phyloP scores from a whole-genome alignment of 495 filamentous ascomycete genomes.

The Annulohypoxylon nitens region DNA sequence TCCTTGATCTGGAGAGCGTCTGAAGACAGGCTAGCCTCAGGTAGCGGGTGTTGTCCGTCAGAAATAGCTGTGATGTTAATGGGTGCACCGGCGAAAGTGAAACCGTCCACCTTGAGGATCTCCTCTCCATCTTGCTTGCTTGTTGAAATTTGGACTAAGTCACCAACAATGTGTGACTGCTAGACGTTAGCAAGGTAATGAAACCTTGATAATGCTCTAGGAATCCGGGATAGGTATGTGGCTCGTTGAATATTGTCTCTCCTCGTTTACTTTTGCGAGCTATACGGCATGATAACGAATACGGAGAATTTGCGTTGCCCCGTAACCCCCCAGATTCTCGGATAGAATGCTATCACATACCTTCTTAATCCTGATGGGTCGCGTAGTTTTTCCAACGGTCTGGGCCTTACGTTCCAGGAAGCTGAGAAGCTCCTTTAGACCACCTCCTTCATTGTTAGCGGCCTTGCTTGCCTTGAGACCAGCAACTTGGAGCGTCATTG shows the following conservation, averaged over 20 bases:
- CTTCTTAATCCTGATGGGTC: slow-evolving; percentile 79
- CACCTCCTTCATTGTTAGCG: slow-evolving; percentile 75
- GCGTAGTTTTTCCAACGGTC: slow-evolving; percentile 65
- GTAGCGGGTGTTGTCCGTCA: slow-evolving; percentile 47
- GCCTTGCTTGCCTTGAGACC: slow-evolving; percentile 86
- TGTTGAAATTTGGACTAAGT: slow-evolving; percentile 75
- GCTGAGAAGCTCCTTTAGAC: slow-evolving; percentile 73
- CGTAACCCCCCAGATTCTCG: slow-evolving; percentile 58
- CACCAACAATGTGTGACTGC: slow-evolving; percentile 79
- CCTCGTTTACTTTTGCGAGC: slow-evolving; percentile 60
- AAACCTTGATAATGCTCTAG: slow-evolving; percentile 62
- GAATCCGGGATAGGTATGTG: slow-evolving; percentile 53
- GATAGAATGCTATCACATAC: slow-evolving; percentile 72
- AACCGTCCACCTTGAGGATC: slow-evolving; percentile 73
- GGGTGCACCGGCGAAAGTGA: slow-evolving; percentile 71
- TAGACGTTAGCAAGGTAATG: slow-evolving; percentile 77
- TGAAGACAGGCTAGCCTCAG: slow-evolving; percentile 51
- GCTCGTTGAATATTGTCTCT: slow-evolving; percentile 57
- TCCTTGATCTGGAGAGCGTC: slow-evolving; percentile 61
- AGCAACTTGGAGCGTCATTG: slow-evolving; percentile 66
- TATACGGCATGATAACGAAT: slow-evolving; percentile 66
- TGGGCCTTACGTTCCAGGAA: slow-evolving; percentile 88
- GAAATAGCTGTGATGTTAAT: slow-evolving; percentile 64
- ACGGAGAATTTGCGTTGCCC: slow-evolving; percentile 54
- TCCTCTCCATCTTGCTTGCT: slow-evolving; percentile 71